phyloP scores from a whole-genome alignment of 2,329 filamentous ascomycete species.

The Colletotrichum navitas region DNA sequence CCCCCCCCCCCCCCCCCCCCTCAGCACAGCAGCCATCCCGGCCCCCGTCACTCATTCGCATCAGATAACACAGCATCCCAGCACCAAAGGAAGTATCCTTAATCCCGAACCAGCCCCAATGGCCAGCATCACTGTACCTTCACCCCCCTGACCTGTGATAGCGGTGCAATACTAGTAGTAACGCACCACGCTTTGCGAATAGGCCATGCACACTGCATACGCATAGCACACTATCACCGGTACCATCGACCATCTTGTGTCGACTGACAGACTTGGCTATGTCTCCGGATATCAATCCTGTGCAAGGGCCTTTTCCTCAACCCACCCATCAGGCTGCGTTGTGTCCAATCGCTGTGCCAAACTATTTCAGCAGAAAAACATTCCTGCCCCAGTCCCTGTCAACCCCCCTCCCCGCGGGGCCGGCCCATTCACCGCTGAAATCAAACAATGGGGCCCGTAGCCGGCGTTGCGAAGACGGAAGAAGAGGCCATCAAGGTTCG shows the following conservation, averaged over 20 bases:
- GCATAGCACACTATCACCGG: no score
- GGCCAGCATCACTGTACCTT: not conserved
- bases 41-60: not conserved
- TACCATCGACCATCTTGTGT: not conserved
- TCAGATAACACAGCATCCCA: slow-evolving; percentile 14
- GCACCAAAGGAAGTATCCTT: not conserved
- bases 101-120: slow-evolving; percentile 1
- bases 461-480: slow-evolving; percentile 31
- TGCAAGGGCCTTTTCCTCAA: not conserved
- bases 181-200: not conserved
- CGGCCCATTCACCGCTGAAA: slow-evolving; percentile 40
- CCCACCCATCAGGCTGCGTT: not conserved
- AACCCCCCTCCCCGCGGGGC: slow-evolving; percentile 19
- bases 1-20: no score
- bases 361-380: slow-evolving; percentile 15
- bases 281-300: not conserved
- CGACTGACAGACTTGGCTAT: slow-evolving; percentile 1
- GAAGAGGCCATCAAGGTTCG: slow-evolving; percentile 33
- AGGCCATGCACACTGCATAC: slow-evolving; percentile 3
- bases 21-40: not conserved
- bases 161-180: not conserved
- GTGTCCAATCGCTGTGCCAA: slow-evolving; percentile 25
- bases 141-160: slow-evolving; percentile 7
- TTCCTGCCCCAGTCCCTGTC: slow-evolving; percentile 29
- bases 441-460: slow-evolving; percentile 33